Evolutionary conservation across 805 yeast species (phyloP).

Genomic region (Schizosaccharomyces octosporus): DNA sequence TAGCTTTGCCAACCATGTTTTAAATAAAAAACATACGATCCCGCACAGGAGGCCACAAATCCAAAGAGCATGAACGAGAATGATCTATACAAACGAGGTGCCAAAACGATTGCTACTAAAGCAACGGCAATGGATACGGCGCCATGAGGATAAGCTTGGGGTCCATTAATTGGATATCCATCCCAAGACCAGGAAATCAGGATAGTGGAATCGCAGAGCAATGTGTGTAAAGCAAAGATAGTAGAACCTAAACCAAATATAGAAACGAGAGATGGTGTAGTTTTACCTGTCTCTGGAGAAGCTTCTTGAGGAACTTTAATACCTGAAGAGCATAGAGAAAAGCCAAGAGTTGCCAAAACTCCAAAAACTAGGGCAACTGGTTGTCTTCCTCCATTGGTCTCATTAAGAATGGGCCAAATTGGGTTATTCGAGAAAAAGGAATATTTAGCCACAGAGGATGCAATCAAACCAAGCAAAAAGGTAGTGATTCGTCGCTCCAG

Average conservation of each 20-base stretch:
- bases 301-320: constrained; percentile 9
- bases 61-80: neutral
- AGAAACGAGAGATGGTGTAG: constrained; percentile 17
- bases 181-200: constrained; percentile 91
- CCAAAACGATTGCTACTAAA: constrained; percentile 30
- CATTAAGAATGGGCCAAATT: constrained; percentile 83
- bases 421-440: constrained; percentile 72
- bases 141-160: constrained; percentile 71
- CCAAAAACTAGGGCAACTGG: constrained; percentile 42
- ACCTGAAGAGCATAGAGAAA: constrained; percentile 11
- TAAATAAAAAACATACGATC: constrained; percentile 26
- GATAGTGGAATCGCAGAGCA: constrained; percentile 62
- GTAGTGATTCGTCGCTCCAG: constrained; percentile 22
- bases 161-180: constrained; percentile 72
- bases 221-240: constrained; percentile 45
- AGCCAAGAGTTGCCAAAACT: constrained; percentile 36
- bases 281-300: constrained; percentile 4
- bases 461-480: constrained; percentile 44
- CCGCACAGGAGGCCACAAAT: constrained; percentile 20
- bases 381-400: constrained; percentile 58
- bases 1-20: constrained; percentile 49
- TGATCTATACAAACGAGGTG: constrained; percentile 8
- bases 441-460: constrained; percentile 52
- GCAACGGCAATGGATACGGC: constrained; percentile 33
- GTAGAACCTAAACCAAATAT: constrained; percentile 55